Base-by-base conservation (phyloP, 345 rosid genomes). In the Brassica carinata region DNA sequence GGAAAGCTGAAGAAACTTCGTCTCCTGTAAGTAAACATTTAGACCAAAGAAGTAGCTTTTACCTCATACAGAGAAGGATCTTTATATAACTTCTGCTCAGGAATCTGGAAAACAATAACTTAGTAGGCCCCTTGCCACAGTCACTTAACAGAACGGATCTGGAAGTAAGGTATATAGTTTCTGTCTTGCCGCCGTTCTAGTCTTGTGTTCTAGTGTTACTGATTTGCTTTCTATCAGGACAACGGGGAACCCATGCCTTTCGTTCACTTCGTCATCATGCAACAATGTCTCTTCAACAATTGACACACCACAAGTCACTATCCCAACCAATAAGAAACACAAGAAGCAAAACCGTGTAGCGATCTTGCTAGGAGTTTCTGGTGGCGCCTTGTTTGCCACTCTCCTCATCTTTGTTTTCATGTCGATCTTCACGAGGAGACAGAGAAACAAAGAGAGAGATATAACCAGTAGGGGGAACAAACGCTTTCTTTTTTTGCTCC, bases 41-140 rank as follows among this genome's bases (percentile, higher is more conserved):
- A 23, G 53, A 70, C 17, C 19, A 64, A 45, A 53, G 31, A 75
- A 70, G 67, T 64, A 70, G 40, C 55, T 75, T 55, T 26, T 70
- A 48, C 59, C 59, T 69, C 36, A 59, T 69, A 67, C 18, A 68
- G 15, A 48, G 6, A 48, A 69, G 5, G 31, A 74, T 55, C 4
- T 33, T 34, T 63, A 5, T 26, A 7, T 69, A 51, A 8, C n/a
- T 63, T 74, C 26, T 64, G 14, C 73, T 69, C 89, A 94, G 98
- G 87, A 90, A 94, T 85, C 86, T 94, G 70, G 94, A 91, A 82
- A 90, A 92, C 77, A 94, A 94, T 81, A 88, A 87, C 77, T 87
- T 94, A 57, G 83, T 89, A 73, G 94, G 97, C 34, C 80, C 86
- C 71, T 87, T 94, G 57, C 97, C 97, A 4, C 86, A 81, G 64